Percentiles rank a stretch among this genome's conserved stretches.
These are phyloP conservation scores for Pseudocercospora musae DNA, from an alignment of 2,329 filamentous ascomycete genomes.

Conservation along the genomic window DNA sequence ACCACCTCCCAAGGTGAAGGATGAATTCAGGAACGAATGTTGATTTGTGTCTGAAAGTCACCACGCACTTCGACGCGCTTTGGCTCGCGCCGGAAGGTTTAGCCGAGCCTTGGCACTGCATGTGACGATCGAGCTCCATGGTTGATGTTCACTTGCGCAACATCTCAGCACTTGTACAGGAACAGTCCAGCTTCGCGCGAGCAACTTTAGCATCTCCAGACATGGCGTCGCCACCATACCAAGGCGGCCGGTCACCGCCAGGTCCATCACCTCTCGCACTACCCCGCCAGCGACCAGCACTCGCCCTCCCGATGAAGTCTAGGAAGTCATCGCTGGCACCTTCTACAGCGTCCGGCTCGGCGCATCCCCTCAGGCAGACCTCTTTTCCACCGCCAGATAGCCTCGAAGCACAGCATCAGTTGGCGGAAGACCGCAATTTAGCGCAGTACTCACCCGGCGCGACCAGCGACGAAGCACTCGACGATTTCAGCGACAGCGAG, in stretches of 20 bases:
- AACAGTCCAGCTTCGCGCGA: not conserved
- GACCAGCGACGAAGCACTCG: slow-evolving; percentile 26
- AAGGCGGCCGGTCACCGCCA: slow-evolving; percentile 26
- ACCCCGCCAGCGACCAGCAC: slow-evolving; percentile 59
- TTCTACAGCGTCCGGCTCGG: slow-evolving; percentile 48
- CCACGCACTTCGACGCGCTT: not conserved
- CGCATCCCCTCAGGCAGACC: slow-evolving; percentile 73
- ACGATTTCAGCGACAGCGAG: slow-evolving; percentile 37
- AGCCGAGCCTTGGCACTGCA: not conserved
- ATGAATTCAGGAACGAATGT: not conserved
- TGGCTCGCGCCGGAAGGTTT: not conserved
- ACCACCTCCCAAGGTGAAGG: not conserved
- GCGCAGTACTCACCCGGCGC: slow-evolving; percentile 27
- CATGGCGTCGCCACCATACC: slow-evolving; percentile 25
- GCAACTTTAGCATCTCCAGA: not conserved
- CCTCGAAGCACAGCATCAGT: slow-evolving; percentile 50
- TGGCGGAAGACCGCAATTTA: slow-evolving; percentile 18
- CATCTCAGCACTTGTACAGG: not conserved
- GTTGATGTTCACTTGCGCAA: not conserved
- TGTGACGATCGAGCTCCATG: not conserved
- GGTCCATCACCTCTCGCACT: slow-evolving; percentile 24
- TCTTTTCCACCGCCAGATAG: slow-evolving; percentile 64
- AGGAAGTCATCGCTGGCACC: slow-evolving; percentile 66
- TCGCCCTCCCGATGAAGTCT: slow-evolving; percentile 55
- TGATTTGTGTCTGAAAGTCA: not conserved